phyloP scores from a whole-genome alignment of 352 stramenopile genomes.

The Pythium aquatile region DNA sequence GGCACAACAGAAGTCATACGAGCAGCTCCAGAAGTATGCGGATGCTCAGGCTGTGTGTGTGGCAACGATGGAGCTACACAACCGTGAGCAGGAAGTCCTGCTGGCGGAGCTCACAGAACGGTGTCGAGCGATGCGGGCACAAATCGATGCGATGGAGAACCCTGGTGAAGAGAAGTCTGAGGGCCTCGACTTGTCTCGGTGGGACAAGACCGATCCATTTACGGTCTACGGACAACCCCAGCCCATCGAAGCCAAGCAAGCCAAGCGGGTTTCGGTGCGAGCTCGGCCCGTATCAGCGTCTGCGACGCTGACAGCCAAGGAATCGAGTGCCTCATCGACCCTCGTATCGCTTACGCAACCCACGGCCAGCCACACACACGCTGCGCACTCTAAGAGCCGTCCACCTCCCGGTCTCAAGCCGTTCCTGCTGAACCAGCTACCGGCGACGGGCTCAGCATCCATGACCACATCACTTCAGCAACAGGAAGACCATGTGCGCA shows the following conservation, averaged over 20 bases:
- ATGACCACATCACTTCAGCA: conserved; percentile 20
- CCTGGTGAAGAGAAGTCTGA: background rate
- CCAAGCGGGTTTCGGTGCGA: conserved; percentile 9
- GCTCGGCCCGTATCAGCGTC: conserved; percentile 30
- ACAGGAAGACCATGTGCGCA: conserved; percentile 53
- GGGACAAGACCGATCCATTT: conserved; percentile 31
- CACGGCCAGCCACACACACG: background rate
- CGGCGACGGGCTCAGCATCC: background rate
- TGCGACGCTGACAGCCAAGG: conserved; percentile 7
- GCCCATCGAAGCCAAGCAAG: conserved; percentile 33
- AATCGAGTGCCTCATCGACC: background rate
- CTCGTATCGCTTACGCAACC: conserved; percentile 7
- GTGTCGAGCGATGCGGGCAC: conserved; percentile 36
- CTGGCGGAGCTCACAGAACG: conserved; percentile 48
- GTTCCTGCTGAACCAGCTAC: conserved; percentile 20
- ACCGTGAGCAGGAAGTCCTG: conserved; percentile 60
- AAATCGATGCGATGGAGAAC: conserved; percentile 14
- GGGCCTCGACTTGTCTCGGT: conserved; percentile 15
- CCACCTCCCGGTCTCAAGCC: conserved; percentile 6
- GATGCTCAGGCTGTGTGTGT: conserved; percentile 38
- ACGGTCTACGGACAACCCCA: conserved; percentile 55
- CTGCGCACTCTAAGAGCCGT: background rate
- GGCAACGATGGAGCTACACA: conserved; percentile 36
- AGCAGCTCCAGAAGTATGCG: conserved; percentile 10
- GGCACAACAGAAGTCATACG: conserved; percentile 24